These are phyloP conservation scores for Gnaphalium uliginosum DNA, from an alignment of 129 eudicot species.

Conservation along the genomic window DNA sequence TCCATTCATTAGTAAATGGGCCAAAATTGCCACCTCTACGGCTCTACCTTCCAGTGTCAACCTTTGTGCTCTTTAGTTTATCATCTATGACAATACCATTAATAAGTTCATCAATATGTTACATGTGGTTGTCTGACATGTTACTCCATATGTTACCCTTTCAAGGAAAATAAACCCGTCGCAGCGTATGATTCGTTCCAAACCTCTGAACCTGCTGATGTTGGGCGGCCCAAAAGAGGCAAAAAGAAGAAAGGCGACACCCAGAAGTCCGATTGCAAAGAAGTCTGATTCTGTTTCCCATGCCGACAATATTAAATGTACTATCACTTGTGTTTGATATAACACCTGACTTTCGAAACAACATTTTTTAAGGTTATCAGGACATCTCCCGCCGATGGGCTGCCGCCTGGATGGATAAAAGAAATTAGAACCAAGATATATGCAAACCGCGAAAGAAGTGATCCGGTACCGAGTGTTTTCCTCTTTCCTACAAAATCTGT, in stretches of 20 bases:
- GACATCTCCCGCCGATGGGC: conserved; percentile 49
- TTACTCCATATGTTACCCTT: conserved; percentile 23
- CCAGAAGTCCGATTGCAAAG: conserved; percentile 8
- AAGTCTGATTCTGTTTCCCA: conserved; percentile 37
- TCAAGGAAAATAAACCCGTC: conserved; percentile 18
- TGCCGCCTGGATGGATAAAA: conserved; percentile 83
- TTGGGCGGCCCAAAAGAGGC: conserved; percentile 25
- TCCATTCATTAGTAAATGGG: background rate
- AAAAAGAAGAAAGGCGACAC: conserved; percentile 28
- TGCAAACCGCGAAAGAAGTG: conserved; percentile 38
- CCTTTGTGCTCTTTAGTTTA: conserved; percentile 7
- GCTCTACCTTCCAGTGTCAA: background rate
- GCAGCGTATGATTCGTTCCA: conserved; percentile 31
- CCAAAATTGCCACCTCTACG: background rate
- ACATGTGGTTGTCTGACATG: conserved; percentile 22
- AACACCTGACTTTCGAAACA: conserved; percentile 26
- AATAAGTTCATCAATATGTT: conserved; percentile 2
- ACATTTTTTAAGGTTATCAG: conserved; percentile 44
- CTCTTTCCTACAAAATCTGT: background rate
- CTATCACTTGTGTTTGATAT: background rate
- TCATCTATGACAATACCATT: background rate
- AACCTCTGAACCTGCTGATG: conserved; percentile 8
- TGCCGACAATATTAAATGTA: conserved; percentile 15
- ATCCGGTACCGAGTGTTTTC: conserved; percentile 46
- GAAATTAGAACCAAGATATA: conserved; percentile 50